Percentiles rank a stretch among this genome's conserved stretches.
These are phyloP conservation scores for Debaryomyces psychrophilus DNA, from an alignment of 1,139 yeast genomes.

Conservation along the genomic window DNA sequence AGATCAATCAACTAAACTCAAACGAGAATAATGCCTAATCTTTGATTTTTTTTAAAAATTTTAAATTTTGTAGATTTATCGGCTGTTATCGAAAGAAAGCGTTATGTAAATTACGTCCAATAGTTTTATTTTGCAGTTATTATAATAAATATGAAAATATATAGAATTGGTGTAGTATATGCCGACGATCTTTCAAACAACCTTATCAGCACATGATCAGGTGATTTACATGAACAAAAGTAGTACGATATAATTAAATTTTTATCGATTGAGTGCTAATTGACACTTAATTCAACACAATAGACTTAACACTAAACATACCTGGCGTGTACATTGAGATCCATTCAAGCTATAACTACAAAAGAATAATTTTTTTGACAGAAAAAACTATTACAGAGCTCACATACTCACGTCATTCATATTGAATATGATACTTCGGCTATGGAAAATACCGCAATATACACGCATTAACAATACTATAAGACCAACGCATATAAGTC, in stretches of 20 bases:
- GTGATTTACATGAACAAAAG: not conserved
- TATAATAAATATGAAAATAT: not conserved
- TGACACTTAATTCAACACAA: not conserved
- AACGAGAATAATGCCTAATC: constrained; percentile 11
- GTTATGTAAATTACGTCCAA: constrained; percentile 6
- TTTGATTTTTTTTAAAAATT: not conserved
- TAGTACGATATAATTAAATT: not conserved
- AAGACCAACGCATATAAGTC: not conserved
- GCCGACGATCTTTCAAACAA: not conserved
- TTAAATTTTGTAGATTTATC: not conserved
- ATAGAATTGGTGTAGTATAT: not conserved
- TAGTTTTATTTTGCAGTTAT: not conserved
- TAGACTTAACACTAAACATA: not conserved
- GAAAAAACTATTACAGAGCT: not conserved
- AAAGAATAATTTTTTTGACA: not conserved
- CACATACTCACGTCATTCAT: not conserved
- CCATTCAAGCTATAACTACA: too few species aligned
- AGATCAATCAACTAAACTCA: constrained; percentile 40
- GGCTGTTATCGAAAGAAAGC: not conserved
- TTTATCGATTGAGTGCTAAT: not conserved
- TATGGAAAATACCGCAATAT: not conserved
- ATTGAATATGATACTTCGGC: not conserved
- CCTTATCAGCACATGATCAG: constrained; percentile 1
- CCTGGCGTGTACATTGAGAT: not conserved
- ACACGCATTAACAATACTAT: not conserved